Percentiles rank a stretch among this genome's conserved stretches.
Conservation (phyloP, 164 flowering plant genomes). For the Houttuynia cordata region DNA sequence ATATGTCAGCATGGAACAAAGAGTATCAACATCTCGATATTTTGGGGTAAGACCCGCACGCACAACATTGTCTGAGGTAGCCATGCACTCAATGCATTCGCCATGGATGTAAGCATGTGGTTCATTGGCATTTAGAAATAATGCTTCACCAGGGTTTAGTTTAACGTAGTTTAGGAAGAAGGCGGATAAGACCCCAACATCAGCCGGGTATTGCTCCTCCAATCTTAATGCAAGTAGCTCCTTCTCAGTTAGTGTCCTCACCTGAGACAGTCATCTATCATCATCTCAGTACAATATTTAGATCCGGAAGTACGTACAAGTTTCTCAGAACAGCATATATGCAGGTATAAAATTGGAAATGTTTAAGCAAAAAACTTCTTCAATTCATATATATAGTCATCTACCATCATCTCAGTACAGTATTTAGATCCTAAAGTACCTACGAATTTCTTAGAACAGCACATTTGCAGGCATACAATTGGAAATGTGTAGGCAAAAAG, state of each 20-base stretch:
- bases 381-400: background rate
- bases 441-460: background rate
- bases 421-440: background rate
- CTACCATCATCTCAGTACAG: background rate
- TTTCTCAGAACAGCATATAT: background rate
- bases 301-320: background rate
- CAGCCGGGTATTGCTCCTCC: constrained; percentile 74
- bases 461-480: background rate
- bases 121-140: constrained; percentile 80
- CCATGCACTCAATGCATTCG: constrained; percentile 93
- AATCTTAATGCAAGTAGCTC: constrained; percentile 54
- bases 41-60: constrained; percentile 97
- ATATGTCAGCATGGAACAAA: constrained; percentile 91
- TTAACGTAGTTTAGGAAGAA: constrained; percentile 73
- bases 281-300: background rate
- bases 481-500: background rate
- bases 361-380: background rate
- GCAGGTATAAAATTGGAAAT: background rate
- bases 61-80: constrained; percentile 93
- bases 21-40: constrained; percentile 60
- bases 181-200: constrained; percentile 74
- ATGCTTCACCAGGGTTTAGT: constrained; percentile 83
- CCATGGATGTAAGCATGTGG: constrained; percentile 87
- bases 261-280: constrained; percentile 20
- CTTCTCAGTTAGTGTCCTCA: constrained; percentile 58